Conservation (phyloP, 164 flowering plant species). For the Litsea cubeba region DNA sequence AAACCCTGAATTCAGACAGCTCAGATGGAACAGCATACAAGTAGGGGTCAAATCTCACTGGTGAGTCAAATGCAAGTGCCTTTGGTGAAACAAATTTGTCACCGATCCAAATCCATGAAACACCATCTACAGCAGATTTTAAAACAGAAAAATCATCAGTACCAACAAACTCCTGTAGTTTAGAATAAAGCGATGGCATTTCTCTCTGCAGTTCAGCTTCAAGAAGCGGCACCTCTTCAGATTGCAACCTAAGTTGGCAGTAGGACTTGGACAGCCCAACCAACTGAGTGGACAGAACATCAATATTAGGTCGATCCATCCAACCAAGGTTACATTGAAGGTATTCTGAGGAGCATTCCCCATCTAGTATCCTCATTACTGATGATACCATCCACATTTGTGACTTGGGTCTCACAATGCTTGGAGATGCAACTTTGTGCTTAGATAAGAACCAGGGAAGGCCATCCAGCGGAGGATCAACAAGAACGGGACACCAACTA, state of each 20-base stretch:
- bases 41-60: slow-evolving; percentile 86
- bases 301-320: slow-evolving; percentile 45
- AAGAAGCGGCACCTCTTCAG: slow-evolving; percentile 30
- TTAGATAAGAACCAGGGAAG: slow-evolving; percentile 67
- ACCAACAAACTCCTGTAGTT: slow-evolving; percentile 55
- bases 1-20: slow-evolving; percentile 63
- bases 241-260: slow-evolving; percentile 34
- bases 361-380: slow-evolving; percentile 66
- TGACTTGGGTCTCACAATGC: slow-evolving; percentile 61
- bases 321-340: slow-evolving; percentile 74
- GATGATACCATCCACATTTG: slow-evolving; percentile 86
- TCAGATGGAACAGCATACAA: slow-evolving; percentile 94
- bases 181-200: slow-evolving; percentile 58
- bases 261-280: slow-evolving; percentile 60
- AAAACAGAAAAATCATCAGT: slow-evolving; percentile 44
- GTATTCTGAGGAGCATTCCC: slow-evolving; percentile 53
- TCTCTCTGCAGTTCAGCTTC: slow-evolving; percentile 52
- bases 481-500: slow-evolving; percentile 79
- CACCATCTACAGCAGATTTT: slow-evolving; percentile 55
- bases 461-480: slow-evolving; percentile 61
- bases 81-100: slow-evolving; percentile 75
- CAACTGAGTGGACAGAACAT: slow-evolving; percentile 53
- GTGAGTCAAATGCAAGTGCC: slow-evolving; percentile 94
- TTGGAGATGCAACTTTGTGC: slow-evolving; percentile 59
- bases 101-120: slow-evolving; percentile 93